Evolutionary conservation across 345 rosid genomes (phyloP), one percentile per base, ranked within the genome.

Genomic region (Ailanthus altissimus): DNA sequence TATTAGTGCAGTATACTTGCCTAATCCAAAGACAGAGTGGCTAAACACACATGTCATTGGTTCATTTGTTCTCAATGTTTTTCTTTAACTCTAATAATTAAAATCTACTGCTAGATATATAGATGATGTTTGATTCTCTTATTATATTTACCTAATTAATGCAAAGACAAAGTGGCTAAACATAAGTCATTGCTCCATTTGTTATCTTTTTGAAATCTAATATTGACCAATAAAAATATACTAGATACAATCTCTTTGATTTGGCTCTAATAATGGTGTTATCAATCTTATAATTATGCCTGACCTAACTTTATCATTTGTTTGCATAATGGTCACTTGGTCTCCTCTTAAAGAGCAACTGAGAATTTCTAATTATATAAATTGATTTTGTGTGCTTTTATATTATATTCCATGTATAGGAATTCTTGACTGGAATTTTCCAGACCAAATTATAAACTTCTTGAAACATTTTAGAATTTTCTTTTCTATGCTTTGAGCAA

Each of bases 371-470:
- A 23, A 20, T 25, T 16, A 9, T 62, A 18, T 62, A 36, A 72
- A 28, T 63, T n/a, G 20, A n/a, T 63, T 58, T 16, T 49, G 51
- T 4, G 8, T n/a, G 32, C 15, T 61, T n/a, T 50, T 40, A 50
- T 73, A 53, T 80, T 61, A 28, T 75, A 75, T 28, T 75, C 32
- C 12, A 47, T 49, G 46, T 5, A 67, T 9, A 40, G 25, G 58
- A 20, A 5, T 50, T 16, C 50, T 74, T 64, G 65, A 23, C 46
- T 5, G 40, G 60, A 18, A 45, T 32, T 71, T 38, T 56, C 20
- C 46, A 46, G 73, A 80, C 83, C 77, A 47, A 70, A 80, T 75
- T 59, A 74, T 74, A 5, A 74, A 51, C 42, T 58, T 49, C 14
- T 75, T 18, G 43, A 62, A 74, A 63, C 23, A 62, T n/a, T 23